Base-by-base conservation (phyloP, 192 early-diverging fungal species). In the Tieghemiomyces parasiticus region DNA sequence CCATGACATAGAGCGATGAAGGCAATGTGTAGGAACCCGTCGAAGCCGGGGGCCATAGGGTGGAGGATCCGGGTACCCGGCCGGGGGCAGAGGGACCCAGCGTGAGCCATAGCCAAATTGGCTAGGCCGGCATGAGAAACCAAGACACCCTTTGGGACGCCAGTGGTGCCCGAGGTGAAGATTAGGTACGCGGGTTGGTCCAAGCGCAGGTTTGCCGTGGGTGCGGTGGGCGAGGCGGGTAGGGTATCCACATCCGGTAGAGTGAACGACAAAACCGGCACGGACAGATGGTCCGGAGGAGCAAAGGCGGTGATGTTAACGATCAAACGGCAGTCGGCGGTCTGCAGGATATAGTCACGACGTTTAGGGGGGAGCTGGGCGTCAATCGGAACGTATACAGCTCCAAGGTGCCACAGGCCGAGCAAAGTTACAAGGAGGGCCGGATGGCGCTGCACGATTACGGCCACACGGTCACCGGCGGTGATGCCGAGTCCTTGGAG, bases 161-260 rank as follows among this genome's bases (percentile, higher is more conserved):
- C 54, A 31, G 54, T 56, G 54, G 54, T 56, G 34, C 54, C 54
- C 6, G 54, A 56, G 1, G 54, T 56, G 33, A 56, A 56, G 19
- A 56, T 56, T 16, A 34, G 29, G 32, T 56, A 56, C 1, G 54
- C 54, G 31, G 19, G 20, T 26, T 52, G 46, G 19, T 47, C 8
- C 20, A 24, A 24, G 20, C 19, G 25, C 25, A 47, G 20, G 1
- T 24, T 24, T 24, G 46, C 19, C 19, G 25, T 47, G 46, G 46
- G 8, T 3, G 2, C 46, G 46, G 46, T 47, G 20, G 25, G 20
- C 19, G 46, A 8, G 25, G 19, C 46, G 46, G 19, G 19, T 19
- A 19, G 25, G 1, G 19, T 24, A 24, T 47, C 46, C 20, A 3
- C 8, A 47, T 47, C 2, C 8, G 46, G 3, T 19, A 8, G 9